Percentiles rank a stretch among this genome's conserved stretches.
Conservation (phyloP, 257 asterid genomes). For the Solanum arcanum region DNA sequence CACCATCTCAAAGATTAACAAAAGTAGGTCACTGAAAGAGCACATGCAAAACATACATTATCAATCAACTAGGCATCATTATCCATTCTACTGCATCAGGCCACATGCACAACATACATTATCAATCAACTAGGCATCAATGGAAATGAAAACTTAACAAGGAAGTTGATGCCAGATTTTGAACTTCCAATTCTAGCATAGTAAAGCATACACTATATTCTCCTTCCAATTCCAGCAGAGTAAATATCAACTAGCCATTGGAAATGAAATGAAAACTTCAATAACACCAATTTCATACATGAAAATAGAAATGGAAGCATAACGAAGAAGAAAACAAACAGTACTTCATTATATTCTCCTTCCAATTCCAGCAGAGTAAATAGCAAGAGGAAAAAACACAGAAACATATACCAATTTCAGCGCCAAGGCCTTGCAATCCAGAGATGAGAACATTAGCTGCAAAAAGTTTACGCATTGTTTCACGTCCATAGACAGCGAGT, state of each 20-base stretch:
- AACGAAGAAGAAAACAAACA: background rate
- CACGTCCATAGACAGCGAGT: constrained; percentile 20
- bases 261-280: background rate
- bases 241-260: background rate
- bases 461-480: constrained; percentile 35
- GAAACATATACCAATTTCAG: constrained; percentile 20
- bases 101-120: background rate
- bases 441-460: constrained; percentile 34
- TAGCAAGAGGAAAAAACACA: background rate
- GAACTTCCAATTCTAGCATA: background rate
- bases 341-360: background rate
- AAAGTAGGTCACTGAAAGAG: background rate
- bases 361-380: background rate
- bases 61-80: background rate
- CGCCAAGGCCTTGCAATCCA: constrained; percentile 39
- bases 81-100: background rate
- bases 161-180: background rate
- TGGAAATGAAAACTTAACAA: background rate
- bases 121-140: background rate
- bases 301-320: background rate
- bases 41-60: background rate
- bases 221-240: background rate
- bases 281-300: background rate
- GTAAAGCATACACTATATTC: background rate
- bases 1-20: background rate